Evolutionary conservation across 83 land plant species (phyloP).

Genomic region (Thuja plicata): DNA sequence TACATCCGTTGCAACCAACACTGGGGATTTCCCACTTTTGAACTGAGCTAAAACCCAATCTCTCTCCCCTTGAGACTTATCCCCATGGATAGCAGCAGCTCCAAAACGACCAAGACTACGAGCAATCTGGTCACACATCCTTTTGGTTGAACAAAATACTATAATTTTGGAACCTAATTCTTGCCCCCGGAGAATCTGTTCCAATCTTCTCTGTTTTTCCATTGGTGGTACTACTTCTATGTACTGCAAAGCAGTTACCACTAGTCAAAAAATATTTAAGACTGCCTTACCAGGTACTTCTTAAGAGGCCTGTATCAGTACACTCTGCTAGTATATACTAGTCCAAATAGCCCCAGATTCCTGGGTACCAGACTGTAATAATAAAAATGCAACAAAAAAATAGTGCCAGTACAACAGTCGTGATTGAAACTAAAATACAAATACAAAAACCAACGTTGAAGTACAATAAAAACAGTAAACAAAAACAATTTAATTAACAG

Average conservation of each 20-base stretch:
- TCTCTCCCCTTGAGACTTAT: constrained; percentile 77
- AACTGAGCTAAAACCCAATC: constrained; percentile 78
- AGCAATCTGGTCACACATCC: constrained; percentile 74
- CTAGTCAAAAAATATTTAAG: not conserved
- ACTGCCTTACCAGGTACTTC: too few relatives aligned
- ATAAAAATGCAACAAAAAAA: too few relatives aligned
- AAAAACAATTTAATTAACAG: too few relatives aligned
- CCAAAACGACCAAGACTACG: constrained; percentile 74
- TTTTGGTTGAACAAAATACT: constrained; percentile 81
- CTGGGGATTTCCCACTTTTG: constrained; percentile 59
- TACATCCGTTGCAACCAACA: constrained; percentile 93
- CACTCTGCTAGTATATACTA: too few relatives aligned
- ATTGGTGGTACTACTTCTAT: constrained; percentile 66
- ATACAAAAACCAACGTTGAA: too few relatives aligned
- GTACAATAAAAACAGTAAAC: too few relatives aligned
- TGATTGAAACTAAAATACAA: too few relatives aligned
- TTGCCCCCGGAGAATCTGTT: constrained; percentile 72
- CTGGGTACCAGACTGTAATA: too few relatives aligned
- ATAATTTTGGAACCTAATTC: constrained; percentile 77
- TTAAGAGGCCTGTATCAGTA: too few relatives aligned
- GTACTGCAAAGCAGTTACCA: constrained; percentile 39
- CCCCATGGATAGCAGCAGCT: constrained; percentile 84
- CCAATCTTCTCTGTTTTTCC: constrained; percentile 69
- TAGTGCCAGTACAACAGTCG: too few relatives aligned
- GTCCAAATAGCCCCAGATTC: too few relatives aligned